Base-by-base conservation (phyloP, 2,329 filamentous ascomycete species). In the Talaromyces sp. region DNA sequence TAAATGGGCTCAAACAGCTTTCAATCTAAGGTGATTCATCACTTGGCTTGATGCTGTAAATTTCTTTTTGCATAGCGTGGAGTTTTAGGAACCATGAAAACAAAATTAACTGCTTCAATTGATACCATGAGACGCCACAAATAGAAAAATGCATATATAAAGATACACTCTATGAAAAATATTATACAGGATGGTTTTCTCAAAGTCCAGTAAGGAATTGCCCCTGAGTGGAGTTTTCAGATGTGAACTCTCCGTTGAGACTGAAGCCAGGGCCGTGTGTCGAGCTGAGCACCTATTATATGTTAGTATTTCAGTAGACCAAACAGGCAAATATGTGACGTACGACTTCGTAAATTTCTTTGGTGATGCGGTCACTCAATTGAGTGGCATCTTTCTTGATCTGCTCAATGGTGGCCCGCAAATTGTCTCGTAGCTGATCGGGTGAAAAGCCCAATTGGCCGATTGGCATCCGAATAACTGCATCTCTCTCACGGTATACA, bases 401-500 rank as follows among this genome's bases (percentile, higher is more conserved):
- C 69, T 87, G 83, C 27, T 84, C 83, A 70, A 98, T 82, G 65
- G 96, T 86, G 28, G 86, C 81, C 77, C 88, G 89, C 74, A 99
- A 84, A 74, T 99, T 99, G 66, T 86, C 86, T 72, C 89, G 86
- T 78, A 99, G 78, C 83, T 95, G 87, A 69, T 95, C 88, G 3
- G 95, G 92, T 6, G 91, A 91, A 78, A 96, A 96, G 1, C 86
- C 89, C 72, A 99, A 78, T 78, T 97, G 92, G 5, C 94, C 95
- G 64, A 99, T 85, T n/a, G 92, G 89, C 82, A 98, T 85, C 63
- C 93, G 84, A 60, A 99, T 86, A 33, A 95, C 91, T 16, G 92
- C 95, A 67, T 88, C 77, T 67, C 89, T 85, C 80, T 99, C 95
- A 72, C 92, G 87, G 79, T 96, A 99, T 68, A 93, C 87, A 59